Base-by-base conservation (phyloP, 306 rosid species). In the Hippophae gyantsensis region DNA sequence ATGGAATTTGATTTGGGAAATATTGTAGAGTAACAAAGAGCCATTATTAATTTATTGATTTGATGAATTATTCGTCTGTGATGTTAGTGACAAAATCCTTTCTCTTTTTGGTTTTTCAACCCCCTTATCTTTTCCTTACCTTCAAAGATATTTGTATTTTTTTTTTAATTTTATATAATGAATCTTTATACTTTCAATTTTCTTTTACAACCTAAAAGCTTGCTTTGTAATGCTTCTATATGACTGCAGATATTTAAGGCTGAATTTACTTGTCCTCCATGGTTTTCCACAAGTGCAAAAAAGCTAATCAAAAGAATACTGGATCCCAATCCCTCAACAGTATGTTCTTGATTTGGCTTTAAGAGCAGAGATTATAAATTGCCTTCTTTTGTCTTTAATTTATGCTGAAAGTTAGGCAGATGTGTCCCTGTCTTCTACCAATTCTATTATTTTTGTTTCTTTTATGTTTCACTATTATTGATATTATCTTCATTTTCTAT, bases 271-370 rank as follows among this genome's bases (percentile, higher is more conserved):
- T 78, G 81, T 65, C 98, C 98, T 41, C 82, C 96, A 44, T 92
- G 98, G 98, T 92, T 87, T 84, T 92, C 98, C 68, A 32, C 98
- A 32, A 75, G 87, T 75, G 95, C 83, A 59, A 92, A 87, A 79
- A 87, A 85, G 66, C 73, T 92, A 73, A 87, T 92, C 60, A 81
- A 79, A 66, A 79, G 87, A 79, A 87, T 92, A 69, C 85, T 92
- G 69, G 98, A 92, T 69, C 98, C 98, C 10, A 80, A 75, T 74
- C 96, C 98, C 41, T 61, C 70, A 50, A 76, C 89, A 8, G 98
- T 92, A 85, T 63, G 94, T 43, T 61, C 42, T 69, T 66, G 43
- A 54, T 63, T 57, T 44, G 18, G 6, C 57, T 56, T 23, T 49
- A 27, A 3, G n/a, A 5, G 27, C 23, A 13, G 51, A 10, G 25